Conservation (phyloP, 2,329 filamentous ascomycete species). For the Trichoderma citrinoviride region DNA sequence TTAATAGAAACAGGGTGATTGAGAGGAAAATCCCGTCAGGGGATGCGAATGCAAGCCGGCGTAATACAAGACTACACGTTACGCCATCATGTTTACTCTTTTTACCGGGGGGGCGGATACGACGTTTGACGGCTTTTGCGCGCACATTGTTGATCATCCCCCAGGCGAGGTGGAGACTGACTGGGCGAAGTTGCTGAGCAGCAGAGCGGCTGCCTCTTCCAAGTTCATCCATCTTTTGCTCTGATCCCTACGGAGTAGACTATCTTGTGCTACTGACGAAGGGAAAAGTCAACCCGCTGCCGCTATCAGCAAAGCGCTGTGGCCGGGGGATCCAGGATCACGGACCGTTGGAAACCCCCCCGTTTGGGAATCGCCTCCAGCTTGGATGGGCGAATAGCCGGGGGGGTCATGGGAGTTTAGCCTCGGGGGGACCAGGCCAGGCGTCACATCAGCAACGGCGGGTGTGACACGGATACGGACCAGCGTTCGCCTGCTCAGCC, state of each 20-base stretch:
- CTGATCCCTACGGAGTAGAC: not conserved
- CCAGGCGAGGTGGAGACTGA: not conserved
- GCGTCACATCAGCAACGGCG: conserved; percentile 17
- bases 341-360: not conserved
- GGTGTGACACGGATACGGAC: conserved; percentile 1
- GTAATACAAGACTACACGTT: no score
- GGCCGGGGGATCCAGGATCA: not conserved
- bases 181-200: conserved; percentile 11
- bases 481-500: conserved; percentile 2
- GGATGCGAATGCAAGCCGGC: not conserved
- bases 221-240: no score
- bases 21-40: not conserved
- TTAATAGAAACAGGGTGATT: conserved; percentile 18
- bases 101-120: not conserved
- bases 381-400: not conserved
- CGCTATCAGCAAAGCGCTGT: conserved; percentile 6
- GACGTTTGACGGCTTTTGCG: conserved; percentile 1
- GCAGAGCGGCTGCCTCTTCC: not conserved
- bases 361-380: conserved; percentile 6
- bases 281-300: not conserved
- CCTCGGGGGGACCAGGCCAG: not conserved
- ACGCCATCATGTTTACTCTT: no score
- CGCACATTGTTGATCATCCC: conserved; percentile 3
- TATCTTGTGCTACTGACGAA: not conserved
- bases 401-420: not conserved